Conservation (phyloP, 129 eudicot genomes). For the Chrysanthemum lavandulifolium region DNA sequence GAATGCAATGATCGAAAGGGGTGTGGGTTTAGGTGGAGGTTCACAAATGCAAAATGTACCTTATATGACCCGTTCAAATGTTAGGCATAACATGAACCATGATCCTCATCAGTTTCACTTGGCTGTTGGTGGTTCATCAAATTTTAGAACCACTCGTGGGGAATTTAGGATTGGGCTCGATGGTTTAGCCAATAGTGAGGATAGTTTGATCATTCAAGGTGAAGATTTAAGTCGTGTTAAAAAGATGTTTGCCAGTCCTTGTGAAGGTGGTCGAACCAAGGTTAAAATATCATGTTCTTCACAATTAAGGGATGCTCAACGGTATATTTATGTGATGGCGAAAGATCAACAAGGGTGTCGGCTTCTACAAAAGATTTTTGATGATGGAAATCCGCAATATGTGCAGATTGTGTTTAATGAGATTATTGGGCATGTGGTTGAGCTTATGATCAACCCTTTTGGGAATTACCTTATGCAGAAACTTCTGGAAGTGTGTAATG, state of each 20-base stretch:
- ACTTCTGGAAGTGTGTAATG: conserved; percentile 66
- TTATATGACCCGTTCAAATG: conserved; percentile 21
- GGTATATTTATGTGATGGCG: conserved; percentile 48
- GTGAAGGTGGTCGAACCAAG: conserved; percentile 39
- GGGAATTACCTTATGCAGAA: conserved; percentile 92
- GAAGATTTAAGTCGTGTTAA: conserved; percentile 39
- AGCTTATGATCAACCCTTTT: conserved; percentile 75
- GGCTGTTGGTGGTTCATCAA: conserved; percentile 32
- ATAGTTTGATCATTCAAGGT: conserved; percentile 63
- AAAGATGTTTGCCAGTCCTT: conserved; percentile 22
- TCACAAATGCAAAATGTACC: conserved; percentile 27
- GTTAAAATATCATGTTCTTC: conserved; percentile 23
- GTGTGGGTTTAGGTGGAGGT: neutral
- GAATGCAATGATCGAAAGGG: conserved; percentile 24
- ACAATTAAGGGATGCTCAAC: conserved; percentile 41
- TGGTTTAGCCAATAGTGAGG: conserved; percentile 40
- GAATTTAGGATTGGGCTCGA: conserved; percentile 28
- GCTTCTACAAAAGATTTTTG: conserved; percentile 65
- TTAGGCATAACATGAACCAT: conserved; percentile 26
- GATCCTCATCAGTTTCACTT: conserved; percentile 26
- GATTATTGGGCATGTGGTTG: conserved; percentile 64
- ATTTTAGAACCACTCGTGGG: conserved; percentile 24
- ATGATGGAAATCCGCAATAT: conserved; percentile 60
- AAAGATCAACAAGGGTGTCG: conserved; percentile 90
- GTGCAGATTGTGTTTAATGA: conserved; percentile 59